phyloP scores from a whole-genome alignment of 2,329 filamentous ascomycete genomes.

The Fusarium anguioides region DNA sequence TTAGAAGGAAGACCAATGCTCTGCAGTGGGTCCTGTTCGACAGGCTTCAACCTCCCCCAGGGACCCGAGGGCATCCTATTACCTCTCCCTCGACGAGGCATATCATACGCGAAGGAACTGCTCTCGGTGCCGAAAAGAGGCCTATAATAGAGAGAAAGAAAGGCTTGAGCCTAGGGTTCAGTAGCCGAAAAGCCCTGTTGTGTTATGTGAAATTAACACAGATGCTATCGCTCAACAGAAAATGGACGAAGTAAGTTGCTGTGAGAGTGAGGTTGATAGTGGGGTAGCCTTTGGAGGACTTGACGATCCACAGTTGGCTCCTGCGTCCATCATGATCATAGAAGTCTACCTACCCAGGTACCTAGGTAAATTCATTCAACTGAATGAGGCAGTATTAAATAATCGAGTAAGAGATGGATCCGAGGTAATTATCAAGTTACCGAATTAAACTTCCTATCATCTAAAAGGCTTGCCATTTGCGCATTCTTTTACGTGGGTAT shows the following conservation, averaged over 20 bases:
- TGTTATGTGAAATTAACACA: neutral
- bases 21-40: conserved; percentile 81
- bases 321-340: conserved; percentile 18
- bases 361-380: neutral
- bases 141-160: neutral
- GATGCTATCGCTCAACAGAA: neutral
- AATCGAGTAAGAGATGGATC: neutral
- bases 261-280: conserved; percentile 18
- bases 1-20: conserved; percentile 89
- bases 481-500: conserved; percentile 39
- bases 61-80: conserved; percentile 59
- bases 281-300: conserved; percentile 28
- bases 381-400: neutral
- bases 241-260: conserved; percentile 27
- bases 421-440: neutral
- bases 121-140: neutral
- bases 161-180: neutral
- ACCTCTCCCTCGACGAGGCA: conserved; percentile 49
- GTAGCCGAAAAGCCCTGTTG: neutral
- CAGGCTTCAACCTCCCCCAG: conserved; percentile 79
- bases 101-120: conserved; percentile 23
- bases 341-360: too few species aligned
- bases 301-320: conserved; percentile 31
- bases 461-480: conserved; percentile 5
- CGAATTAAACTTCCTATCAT: conserved; percentile 2